phyloP scores from a whole-genome alignment of 2,329 filamentous ascomycete genomes.

The Trichophyton schoenleinii region DNA sequence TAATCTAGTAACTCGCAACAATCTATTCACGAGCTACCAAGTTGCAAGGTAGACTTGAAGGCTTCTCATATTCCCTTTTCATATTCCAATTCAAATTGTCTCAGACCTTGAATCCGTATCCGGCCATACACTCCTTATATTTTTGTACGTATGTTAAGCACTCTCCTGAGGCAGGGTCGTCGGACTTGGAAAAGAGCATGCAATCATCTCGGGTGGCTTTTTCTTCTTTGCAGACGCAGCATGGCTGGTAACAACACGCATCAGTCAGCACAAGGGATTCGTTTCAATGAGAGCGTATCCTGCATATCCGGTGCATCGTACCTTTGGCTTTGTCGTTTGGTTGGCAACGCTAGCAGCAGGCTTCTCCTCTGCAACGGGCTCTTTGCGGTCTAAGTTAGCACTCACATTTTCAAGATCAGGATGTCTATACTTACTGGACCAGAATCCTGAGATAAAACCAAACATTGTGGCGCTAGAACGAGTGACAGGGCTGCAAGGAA shows the following conservation, averaged over 20 bases:
- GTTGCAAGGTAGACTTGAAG: neutral
- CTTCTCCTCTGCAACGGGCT: neutral
- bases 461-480: neutral
- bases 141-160: constrained; percentile 72
- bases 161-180: constrained; percentile 63
- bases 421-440: neutral
- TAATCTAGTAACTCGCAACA: neutral
- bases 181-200: constrained; percentile 88
- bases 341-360: neutral
- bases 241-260: constrained; percentile 49
- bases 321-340: constrained; percentile 2
- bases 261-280: neutral
- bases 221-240: constrained; percentile 95
- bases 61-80: neutral
- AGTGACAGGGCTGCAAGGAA: neutral
- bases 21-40: neutral
- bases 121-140: constrained; percentile 85
- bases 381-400: neutral
- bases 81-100: neutral
- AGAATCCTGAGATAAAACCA: neutral
- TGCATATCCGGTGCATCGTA: neutral
- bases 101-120: constrained; percentile 68
- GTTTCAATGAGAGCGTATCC: neutral
- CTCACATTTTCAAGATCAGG: neutral
- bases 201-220: constrained; percentile 90